These are phyloP conservation scores for Ascomycota sp. DNA, from an alignment of 2,329 filamentous ascomycete genomes.

Conservation along the genomic window DNA sequence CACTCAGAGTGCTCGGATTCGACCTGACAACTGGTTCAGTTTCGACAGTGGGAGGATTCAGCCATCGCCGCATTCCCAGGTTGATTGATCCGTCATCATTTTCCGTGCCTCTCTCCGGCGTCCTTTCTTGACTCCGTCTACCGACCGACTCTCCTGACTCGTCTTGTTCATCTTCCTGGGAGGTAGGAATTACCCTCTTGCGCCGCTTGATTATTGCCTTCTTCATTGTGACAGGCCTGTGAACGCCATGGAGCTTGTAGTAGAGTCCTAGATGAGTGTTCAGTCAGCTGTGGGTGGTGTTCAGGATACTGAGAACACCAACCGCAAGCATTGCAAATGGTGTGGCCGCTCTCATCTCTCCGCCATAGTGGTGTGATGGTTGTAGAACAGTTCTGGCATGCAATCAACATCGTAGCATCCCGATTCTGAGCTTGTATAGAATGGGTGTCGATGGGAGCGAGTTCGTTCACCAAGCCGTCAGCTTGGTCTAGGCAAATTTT, in stretches of 20 bases:
- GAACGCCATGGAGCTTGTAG: slow-evolving; percentile 85
- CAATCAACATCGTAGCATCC: slow-evolving; percentile 39
- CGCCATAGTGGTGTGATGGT: slow-evolving; percentile 94
- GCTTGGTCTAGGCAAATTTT: slow-evolving; percentile 12
- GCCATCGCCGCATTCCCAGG: slow-evolving; percentile 32
- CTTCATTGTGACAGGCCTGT: slow-evolving; percentile 95
- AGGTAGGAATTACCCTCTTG: slow-evolving; percentile 79
- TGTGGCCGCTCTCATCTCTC: slow-evolving; percentile 81
- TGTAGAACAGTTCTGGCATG: slow-evolving; percentile 91
- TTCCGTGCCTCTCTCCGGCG: slow-evolving; percentile 30
- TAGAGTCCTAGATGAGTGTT: slow-evolving; percentile 49
- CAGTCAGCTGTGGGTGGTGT: background rate
- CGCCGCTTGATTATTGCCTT: slow-evolving; percentile 91
- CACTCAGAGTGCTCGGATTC: slow-evolving; percentile 22
- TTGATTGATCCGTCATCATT: slow-evolving; percentile 47
- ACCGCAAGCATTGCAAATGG: slow-evolving; percentile 98
- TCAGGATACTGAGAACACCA: background rate
- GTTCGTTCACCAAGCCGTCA: slow-evolving; percentile 8
- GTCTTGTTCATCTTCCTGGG: slow-evolving; percentile 27
- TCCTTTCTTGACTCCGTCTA: slow-evolving; percentile 15
- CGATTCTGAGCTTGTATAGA: slow-evolving; percentile 12
- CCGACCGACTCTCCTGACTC: slow-evolving; percentile 26
- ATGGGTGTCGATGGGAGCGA: slow-evolving; percentile 13
- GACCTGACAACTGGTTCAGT: slow-evolving; percentile 22
- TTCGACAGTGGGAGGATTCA: slow-evolving; percentile 24